These are phyloP conservation scores for Trametes gibbosa DNA, from an alignment of 768 basidiomycete species.

Conservation along the genomic window DNA sequence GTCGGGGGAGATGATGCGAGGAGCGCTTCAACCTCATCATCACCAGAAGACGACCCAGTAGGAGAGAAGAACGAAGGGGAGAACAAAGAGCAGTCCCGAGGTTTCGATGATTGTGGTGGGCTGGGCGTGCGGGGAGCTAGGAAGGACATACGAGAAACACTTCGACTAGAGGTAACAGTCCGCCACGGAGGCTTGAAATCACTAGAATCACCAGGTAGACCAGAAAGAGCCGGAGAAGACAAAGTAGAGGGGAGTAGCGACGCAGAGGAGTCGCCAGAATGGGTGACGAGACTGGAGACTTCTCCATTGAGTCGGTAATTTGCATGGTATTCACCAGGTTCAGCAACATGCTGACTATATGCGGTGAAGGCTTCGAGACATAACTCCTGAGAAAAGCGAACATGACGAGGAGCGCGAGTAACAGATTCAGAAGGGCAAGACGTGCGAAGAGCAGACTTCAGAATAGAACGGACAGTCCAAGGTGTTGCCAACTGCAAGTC, in stretches of 20 bases:
- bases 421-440: not conserved
- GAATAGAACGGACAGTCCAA: not conserved
- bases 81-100: not conserved
- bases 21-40: slow-evolving; percentile 4
- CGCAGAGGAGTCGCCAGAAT: not conserved
- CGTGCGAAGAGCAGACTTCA: not conserved
- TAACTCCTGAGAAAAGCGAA: slow-evolving; percentile 2
- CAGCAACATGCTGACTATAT: not conserved
- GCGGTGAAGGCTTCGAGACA: not conserved
- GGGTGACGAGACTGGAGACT: not conserved
- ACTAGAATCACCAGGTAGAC: not conserved
- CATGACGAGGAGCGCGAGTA: not conserved
- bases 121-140: not conserved
- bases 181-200: not conserved
- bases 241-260: not conserved
- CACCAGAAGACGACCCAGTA: not conserved
- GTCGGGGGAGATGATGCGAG: slow-evolving; percentile 1
- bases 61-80: slow-evolving; percentile 7
- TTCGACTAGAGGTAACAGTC: not conserved
- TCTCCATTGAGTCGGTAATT: too few species aligned
- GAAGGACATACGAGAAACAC: not conserved
- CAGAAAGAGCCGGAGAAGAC: not conserved
- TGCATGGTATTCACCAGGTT: too few species aligned
- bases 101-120: not conserved
- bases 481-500: not conserved